These are phyloP conservation scores for Phaseolus coccineus DNA, from an alignment of 331 rosid species.

Conservation along the genomic window DNA sequence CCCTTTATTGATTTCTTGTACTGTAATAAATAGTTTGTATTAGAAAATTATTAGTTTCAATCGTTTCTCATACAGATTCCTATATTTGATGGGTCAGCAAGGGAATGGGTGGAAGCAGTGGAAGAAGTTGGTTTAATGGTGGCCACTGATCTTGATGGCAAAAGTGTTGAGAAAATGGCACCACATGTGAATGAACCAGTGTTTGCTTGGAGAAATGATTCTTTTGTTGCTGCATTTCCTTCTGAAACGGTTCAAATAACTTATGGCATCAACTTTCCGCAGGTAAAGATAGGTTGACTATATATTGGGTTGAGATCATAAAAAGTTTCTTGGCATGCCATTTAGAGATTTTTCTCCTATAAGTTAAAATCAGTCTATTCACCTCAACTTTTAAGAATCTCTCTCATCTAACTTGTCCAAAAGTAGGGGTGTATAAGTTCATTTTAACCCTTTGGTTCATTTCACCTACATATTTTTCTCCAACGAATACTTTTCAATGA, in stretches of 20 bases:
- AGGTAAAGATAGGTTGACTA: constrained; percentile 58
- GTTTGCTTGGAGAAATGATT: constrained; percentile 69
- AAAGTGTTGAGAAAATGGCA: constrained; percentile 65
- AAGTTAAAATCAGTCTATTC: background rate
- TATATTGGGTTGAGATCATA: constrained; percentile 34
- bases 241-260: constrained; percentile 62
- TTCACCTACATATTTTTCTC: no score
- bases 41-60: constrained; percentile 42
- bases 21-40: background rate
- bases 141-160: constrained; percentile 65
- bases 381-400: background rate
- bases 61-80: constrained; percentile 68
- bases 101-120: constrained; percentile 80
- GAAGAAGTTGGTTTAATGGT: constrained; percentile 69
- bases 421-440: no score
- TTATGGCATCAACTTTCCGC: constrained; percentile 78
- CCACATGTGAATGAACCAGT: constrained; percentile 77
- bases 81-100: constrained; percentile 91
- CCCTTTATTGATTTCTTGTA: background rate
- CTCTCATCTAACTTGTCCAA: background rate
- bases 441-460: no score
- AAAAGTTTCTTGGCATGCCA: constrained; percentile 24
- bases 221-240: constrained; percentile 83
- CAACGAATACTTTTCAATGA: no score
- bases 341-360: constrained; percentile 1